Evolutionary conservation across 1,139 yeast species (phyloP).

Genomic region (Scheffersomyces lignicola): DNA sequence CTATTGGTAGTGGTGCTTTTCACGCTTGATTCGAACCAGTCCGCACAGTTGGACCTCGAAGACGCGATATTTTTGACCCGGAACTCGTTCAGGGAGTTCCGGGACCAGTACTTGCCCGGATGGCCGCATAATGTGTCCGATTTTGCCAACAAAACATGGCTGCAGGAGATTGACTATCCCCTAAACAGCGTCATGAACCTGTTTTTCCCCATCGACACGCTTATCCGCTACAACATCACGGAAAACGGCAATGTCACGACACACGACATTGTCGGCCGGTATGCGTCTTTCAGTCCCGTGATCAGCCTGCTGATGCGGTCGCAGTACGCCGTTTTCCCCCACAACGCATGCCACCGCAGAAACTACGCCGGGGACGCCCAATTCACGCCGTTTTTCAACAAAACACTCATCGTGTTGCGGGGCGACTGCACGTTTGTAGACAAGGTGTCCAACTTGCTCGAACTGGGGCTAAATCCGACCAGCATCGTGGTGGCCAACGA

Average conservation of each 20-base stretch:
- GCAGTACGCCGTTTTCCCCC: slow-evolving; percentile 26
- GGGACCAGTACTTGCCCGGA: slow-evolving; percentile 14
- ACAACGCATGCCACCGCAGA: slow-evolving; percentile 28
- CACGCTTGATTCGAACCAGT: slow-evolving; percentile 5
- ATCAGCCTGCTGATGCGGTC: slow-evolving; percentile 24
- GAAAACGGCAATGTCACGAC: slow-evolving; percentile 15
- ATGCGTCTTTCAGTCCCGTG: slow-evolving; percentile 46
- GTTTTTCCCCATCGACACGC: slow-evolving; percentile 44
- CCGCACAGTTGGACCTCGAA: slow-evolving; percentile 17
- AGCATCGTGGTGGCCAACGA: slow-evolving; percentile 44
- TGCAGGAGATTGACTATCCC: slow-evolving; percentile 37
- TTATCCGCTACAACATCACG: slow-evolving; percentile 30
- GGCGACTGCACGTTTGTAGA: slow-evolving; percentile 47
- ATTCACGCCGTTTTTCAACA: slow-evolving; percentile 16
- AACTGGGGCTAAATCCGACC: slow-evolving; percentile 29
- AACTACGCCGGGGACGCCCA: slow-evolving; percentile 14
- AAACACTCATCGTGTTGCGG: slow-evolving; percentile 34
- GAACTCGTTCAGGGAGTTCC: slow-evolving; percentile 27
- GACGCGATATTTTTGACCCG: slow-evolving; percentile 29
- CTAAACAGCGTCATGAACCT: slow-evolving; percentile 38
- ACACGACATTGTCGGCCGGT: slow-evolving; percentile 34
- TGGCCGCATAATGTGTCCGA: slow-evolving; percentile 5
- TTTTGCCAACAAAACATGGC: too few species aligned
- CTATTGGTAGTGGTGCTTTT: slow-evolving; percentile 11
- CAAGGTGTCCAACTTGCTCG: slow-evolving; percentile 33